Evolutionary conservation across 1,284 basidiomycete species (phyloP).

Genomic region (Leccinum pallidistipes): DNA sequence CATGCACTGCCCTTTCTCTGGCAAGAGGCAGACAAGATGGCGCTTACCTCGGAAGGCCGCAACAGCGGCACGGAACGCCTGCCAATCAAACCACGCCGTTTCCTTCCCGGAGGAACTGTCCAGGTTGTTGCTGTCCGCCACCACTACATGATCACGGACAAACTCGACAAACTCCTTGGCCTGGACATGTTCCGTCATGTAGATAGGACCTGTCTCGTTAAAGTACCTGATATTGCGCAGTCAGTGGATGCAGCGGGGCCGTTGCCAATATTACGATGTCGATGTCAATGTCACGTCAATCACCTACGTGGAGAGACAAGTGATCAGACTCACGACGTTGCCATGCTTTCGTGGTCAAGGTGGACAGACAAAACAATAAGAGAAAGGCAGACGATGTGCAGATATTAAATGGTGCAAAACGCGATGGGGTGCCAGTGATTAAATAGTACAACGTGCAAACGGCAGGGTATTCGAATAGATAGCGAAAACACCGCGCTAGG

Average conservation of each 20-base stretch:
- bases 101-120: neutral
- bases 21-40: neutral
- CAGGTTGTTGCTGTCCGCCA: neutral
- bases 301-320: neutral
- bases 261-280: too few species aligned
- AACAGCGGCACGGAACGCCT: constrained; percentile 4
- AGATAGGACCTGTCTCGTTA: constrained; percentile 12
- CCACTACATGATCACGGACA: constrained; percentile 4
- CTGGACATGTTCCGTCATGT: constrained; percentile 5
- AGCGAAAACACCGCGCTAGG: neutral
- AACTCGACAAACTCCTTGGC: constrained; percentile 12
- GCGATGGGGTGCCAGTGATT: neutral
- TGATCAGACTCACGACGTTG: neutral
- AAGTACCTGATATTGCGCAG: constrained; percentile 5
- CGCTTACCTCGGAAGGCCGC: neutral
- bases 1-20: neutral
- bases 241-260: neutral
- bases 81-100: constrained; percentile 6
- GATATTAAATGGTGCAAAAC: neutral
- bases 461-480: neutral
- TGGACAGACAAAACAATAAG: neutral
- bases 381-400: neutral
- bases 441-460: neutral
- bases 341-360: neutral
- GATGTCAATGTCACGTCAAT: neutral